These are phyloP conservation scores for Leccinum subgranulosum DNA, from an alignment of 768 basidiomycete species.

Conservation along the genomic window DNA sequence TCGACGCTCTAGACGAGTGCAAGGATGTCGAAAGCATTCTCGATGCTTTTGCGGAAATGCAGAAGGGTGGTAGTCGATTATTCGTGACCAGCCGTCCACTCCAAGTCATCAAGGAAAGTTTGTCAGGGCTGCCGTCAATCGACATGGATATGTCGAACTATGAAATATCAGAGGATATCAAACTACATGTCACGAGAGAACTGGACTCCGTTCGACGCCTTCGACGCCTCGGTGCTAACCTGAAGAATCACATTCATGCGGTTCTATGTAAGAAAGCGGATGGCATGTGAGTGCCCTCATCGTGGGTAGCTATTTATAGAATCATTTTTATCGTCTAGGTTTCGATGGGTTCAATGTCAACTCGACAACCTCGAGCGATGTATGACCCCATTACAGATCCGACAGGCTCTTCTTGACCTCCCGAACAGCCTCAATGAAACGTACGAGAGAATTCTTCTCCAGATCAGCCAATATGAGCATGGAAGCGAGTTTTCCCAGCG, in stretches of 20 bases:
- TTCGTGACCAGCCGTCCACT: background rate
- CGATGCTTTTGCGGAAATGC: background rate
- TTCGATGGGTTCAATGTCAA: conserved; percentile 18
- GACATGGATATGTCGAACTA: background rate
- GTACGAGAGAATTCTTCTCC: conserved; percentile 2
- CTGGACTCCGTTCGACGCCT: conserved; percentile 5
- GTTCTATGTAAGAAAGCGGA: background rate
- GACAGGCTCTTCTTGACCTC: background rate
- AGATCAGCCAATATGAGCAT: background rate
- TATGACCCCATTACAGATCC: background rate
- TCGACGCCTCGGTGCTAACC: background rate
- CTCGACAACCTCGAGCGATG: background rate
- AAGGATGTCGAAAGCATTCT: background rate
- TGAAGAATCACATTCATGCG: conserved; percentile 1
- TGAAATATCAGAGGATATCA: background rate
- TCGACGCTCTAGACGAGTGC: conserved; percentile 7
- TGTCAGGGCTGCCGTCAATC: background rate
- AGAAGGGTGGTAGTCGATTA: background rate
- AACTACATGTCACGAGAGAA: conserved; percentile 1
- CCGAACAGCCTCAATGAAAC: conserved; percentile 5
- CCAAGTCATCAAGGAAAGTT: background rate
- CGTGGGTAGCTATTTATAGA: too few species aligned
- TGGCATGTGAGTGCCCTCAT: conserved; percentile 4
- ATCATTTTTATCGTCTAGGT: background rate
- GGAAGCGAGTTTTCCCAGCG: background rate